Evolutionary conservation across 495 filamentous ascomycete genomes (phyloP).

Genomic region (Penicillium cataractarum): DNA sequence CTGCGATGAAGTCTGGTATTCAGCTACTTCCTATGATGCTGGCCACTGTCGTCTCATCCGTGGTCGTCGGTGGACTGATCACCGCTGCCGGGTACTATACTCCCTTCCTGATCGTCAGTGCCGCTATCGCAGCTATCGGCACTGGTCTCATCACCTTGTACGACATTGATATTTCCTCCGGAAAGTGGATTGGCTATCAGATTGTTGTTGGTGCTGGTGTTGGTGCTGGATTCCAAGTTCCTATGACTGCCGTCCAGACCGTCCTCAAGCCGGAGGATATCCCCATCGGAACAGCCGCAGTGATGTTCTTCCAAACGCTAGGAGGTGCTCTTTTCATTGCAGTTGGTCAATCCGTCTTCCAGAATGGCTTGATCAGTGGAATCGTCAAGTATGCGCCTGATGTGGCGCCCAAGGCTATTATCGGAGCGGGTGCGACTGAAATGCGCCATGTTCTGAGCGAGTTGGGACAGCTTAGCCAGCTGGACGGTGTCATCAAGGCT

Average conservation of each 20-base stretch:
- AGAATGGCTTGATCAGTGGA: constrained; percentile 57
- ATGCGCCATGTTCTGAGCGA: constrained; percentile 49
- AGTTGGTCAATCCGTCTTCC: constrained; percentile 65
- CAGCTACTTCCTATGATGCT: constrained; percentile 42
- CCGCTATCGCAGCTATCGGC: constrained; percentile 60
- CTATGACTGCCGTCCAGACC: constrained; percentile 36
- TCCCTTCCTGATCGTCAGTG: constrained; percentile 63
- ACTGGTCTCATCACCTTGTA: constrained; percentile 67
- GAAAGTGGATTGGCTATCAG: constrained; percentile 63
- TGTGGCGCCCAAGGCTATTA: constrained; percentile 40
- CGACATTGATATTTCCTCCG: constrained; percentile 39
- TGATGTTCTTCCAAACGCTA: constrained; percentile 71
- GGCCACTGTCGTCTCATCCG: constrained; percentile 36
- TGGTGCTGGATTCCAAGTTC: constrained; percentile 54
- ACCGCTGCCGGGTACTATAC: constrained; percentile 69
- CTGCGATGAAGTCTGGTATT: constrained; percentile 65
- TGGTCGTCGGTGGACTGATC: constrained; percentile 53
- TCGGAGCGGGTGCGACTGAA: constrained; percentile 43
- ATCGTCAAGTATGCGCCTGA: constrained; percentile 45
- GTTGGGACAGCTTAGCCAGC: constrained; percentile 25
- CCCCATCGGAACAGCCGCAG: constrained; percentile 47
- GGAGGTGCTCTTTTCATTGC: constrained; percentile 70
- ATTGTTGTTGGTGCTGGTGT: constrained; percentile 58
- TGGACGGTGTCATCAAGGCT: constrained; percentile 30
- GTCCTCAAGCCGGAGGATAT: constrained; percentile 29